Evolutionary conservation across 805 yeast species (phyloP).

Genomic region (Phaffomyces opuntiae): DNA sequence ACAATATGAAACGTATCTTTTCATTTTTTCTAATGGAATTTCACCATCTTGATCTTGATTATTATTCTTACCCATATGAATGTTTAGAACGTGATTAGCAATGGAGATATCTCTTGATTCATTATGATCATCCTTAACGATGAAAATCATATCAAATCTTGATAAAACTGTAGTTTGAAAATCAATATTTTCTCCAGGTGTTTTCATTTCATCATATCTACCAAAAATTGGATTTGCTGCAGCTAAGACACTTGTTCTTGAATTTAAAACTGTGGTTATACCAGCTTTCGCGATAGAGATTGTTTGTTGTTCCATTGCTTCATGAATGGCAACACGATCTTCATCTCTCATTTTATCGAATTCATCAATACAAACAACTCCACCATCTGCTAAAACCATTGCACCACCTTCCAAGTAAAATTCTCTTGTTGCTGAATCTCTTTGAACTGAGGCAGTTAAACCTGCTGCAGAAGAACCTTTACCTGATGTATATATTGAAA

Average conservation of each 20-base stretch:
- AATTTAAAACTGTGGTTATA: constrained; percentile 91
- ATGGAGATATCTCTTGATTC: constrained; percentile 78
- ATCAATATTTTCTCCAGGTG: constrained; percentile 97
- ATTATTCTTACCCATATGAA: constrained; percentile 77
- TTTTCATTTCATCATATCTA: constrained; percentile 89
- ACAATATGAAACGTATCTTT: constrained; percentile 86
- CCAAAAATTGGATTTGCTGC: constrained; percentile 98
- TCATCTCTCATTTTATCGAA: constrained; percentile 99
- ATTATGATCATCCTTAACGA: constrained; percentile 92
- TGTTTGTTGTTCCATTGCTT: constrained; percentile 99
- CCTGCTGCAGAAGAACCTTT: constrained; percentile 99
- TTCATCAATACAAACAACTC: constrained; percentile 98
- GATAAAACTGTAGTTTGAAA: constrained; percentile 96
- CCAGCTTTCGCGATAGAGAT: constrained; percentile 99
- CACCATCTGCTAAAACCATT: constrained; percentile 99
- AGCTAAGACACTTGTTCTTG: constrained; percentile 93
- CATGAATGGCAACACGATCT: constrained; percentile 97
- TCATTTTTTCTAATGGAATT: constrained; percentile 85
- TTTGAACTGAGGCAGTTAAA: constrained; percentile 94
- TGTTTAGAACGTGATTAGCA: constrained; percentile 91
- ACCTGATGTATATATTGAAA: constrained; percentile 95
- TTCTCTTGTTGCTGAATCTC: constrained; percentile 82
- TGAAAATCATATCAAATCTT: constrained; percentile 97
- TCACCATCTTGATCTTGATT: constrained; percentile 57
- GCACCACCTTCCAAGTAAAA: constrained; percentile 99